These are phyloP conservation scores for Kurtzmaniella quercitrusa DNA, from an alignment of 1,139 yeast species.

Conservation along the genomic window DNA sequence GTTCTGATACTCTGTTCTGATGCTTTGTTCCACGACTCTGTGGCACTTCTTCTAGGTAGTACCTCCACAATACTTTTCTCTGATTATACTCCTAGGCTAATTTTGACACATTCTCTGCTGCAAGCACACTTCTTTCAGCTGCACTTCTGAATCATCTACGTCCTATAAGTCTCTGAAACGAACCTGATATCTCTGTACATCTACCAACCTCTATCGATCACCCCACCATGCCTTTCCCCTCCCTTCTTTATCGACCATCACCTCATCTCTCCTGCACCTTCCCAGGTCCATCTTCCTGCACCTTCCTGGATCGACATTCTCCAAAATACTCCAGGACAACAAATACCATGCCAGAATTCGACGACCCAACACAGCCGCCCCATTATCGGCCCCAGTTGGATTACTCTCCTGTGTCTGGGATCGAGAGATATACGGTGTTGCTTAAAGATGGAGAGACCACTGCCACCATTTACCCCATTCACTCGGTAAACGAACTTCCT, in stretches of 20 bases:
- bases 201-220: too few species aligned
- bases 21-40: too few species aligned
- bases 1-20: too few species aligned
- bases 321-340: constrained; percentile 3
- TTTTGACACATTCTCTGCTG: too few species aligned
- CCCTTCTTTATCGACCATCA: neutral
- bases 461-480: constrained; percentile 87
- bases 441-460: constrained; percentile 86
- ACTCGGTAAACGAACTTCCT: constrained; percentile 62
- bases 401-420: constrained; percentile 27
- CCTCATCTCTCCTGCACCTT: constrained; percentile 1
- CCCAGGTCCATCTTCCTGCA: neutral
- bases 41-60: too few species aligned
- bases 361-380: constrained; percentile 29
- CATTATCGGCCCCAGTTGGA: constrained; percentile 32
- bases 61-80: too few species aligned
- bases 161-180: too few species aligned
- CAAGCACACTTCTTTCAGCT: too few species aligned
- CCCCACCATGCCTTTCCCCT: neutral
- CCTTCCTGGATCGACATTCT: neutral
- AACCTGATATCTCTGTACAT: too few species aligned
- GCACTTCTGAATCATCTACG: too few species aligned
- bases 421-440: constrained; percentile 57
- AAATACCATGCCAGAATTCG: constrained; percentile 31
- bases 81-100: too few species aligned